Evolutionary conservation across 2,329 filamentous ascomycete species (phyloP), one percentile per base, ranked within the genome.

Genomic region (Emmonsia crescens): DNA sequence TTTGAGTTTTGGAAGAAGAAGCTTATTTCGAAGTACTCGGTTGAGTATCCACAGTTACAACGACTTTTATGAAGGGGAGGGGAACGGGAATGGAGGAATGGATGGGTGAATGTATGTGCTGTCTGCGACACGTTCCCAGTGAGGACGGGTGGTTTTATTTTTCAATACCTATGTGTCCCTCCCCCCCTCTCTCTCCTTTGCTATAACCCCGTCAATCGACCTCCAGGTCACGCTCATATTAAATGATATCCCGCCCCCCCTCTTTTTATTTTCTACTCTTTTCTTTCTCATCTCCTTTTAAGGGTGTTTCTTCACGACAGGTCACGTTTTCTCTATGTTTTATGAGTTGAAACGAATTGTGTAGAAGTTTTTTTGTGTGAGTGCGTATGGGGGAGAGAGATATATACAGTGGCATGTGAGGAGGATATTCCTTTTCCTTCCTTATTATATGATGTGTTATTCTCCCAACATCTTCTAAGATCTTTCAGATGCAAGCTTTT

Each of bases 11-110:
- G 57, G 57, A 59, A 59, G 42, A 38, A 49, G n/a, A 51, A 38
- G 21, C 21, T 40, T 33, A 59, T 59, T 33, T 9, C 44, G 14
- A 52, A 51, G 44, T 59, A 59, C 24, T 49, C 44, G 27, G 57
- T 59, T 24, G 44, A 59, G 48, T 59, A 59, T 6, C 57, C 57
- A 5, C 57, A 59, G 27, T 31, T 59, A n/a, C 57, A 59, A 19
- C 44, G 42, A 4, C 57, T 59, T 57, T 57, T 57, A 33, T 57
- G 27, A 57, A 19, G 5, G 14, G 10, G 19, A 2, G 29, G 19
- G 24, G 16, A 33, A 52, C 16, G 19, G 49, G 29, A 10, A 14
- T 14, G 33, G 31, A 27, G 16, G 29, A 19, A 9, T 46, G 42
- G 19, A 6, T 21, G 42, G 42, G 8, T 46, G 2, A 21, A 21